Evolutionary conservation across 202 grass and related monocot species (phyloP), one percentile per base, ranked within the genome.

Genomic region (Setaria italica): DNA sequence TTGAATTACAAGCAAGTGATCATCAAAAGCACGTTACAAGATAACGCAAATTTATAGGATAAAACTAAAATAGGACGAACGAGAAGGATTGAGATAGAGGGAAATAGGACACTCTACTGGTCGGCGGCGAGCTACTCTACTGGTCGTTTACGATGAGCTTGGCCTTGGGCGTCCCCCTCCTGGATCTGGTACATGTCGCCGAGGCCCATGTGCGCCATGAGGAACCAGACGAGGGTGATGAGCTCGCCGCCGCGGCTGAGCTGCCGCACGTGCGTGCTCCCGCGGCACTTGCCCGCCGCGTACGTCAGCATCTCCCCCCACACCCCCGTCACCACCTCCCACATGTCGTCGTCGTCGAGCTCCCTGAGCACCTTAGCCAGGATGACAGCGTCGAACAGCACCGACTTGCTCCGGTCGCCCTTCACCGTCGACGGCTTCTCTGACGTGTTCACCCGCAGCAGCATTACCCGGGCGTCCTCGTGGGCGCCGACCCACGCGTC

Each of bases 131-230:
- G 42, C 42, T 43, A 5, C 42, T 7, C 42, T 43, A 43, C 42
- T 43, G 42, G 42, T 43, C 42, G 42, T 43, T 43, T 0, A 43
- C n/a, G 41, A 90, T 87, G 75, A 92, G 83, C 63, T 90, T 90
- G 14, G 88, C 82, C 30, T 43, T 86, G 54, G 54, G 85, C 82
- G 67, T 83, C 72, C 1, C 85, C 88, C 1, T 51, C 32, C 11
- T 90, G 68, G 21, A 88, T 90, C 78, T 69, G 62, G 85, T 93
- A 90, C 81, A 83, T 82, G 71, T 93, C 85, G 1, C 91, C 85
- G 14, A 92, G 66, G 0, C 88, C 91, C 85, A 93, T 78, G 30
- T 94, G 92, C 29, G 84, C 80, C 86, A 89, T 94, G 75, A 94
- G 83, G 30, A 89, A 79, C 89, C 92, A 91, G 2, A 91, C 89